Conservation (phyloP, 768 basidiomycete genomes). For the Ramaria sp. region DNA sequence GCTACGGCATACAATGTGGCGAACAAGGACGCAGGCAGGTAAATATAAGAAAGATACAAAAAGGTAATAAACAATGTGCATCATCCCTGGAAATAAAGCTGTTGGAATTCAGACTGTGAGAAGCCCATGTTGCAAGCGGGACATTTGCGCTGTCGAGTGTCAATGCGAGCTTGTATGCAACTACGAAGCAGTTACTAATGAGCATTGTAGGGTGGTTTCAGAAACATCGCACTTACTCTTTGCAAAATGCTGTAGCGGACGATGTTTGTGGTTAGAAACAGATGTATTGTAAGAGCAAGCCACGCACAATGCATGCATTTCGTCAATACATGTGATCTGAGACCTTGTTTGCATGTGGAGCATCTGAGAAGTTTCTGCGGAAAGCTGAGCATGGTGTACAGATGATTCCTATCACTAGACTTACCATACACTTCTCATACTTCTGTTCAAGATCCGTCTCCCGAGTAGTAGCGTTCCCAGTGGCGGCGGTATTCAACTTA, state of each 20-base stretch:
- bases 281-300: slow-evolving; percentile 2
- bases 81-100: slow-evolving; percentile 42
- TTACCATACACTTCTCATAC: slow-evolving; percentile 50
- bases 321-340: slow-evolving; percentile 71
- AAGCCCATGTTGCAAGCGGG: slow-evolving; percentile 80
- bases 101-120: slow-evolving; percentile 73
- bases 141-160: slow-evolving; percentile 89
- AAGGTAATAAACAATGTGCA: not conserved
- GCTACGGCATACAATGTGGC: not conserved
- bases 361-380: slow-evolving; percentile 74
- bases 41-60: not conserved
- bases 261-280: not conserved
- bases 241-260: slow-evolving; percentile 61
- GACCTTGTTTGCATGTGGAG: slow-evolving; percentile 70
- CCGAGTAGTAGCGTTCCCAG: slow-evolving; percentile 18
- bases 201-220: slow-evolving; percentile 9
- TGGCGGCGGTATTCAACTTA: slow-evolving; percentile 32
- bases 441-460: slow-evolving; percentile 34
- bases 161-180: slow-evolving; percentile 79
- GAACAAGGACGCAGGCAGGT: not conserved
- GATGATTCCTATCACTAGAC: slow-evolving; percentile 12
- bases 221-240: slow-evolving; percentile 21
- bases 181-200: slow-evolving; percentile 15
- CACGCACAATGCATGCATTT: slow-evolving; percentile 89
- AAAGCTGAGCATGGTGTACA: not conserved